These are phyloP conservation scores for Claviceps sp. DNA, from an alignment of 2,329 filamentous ascomycete species.

Conservation along the genomic window DNA sequence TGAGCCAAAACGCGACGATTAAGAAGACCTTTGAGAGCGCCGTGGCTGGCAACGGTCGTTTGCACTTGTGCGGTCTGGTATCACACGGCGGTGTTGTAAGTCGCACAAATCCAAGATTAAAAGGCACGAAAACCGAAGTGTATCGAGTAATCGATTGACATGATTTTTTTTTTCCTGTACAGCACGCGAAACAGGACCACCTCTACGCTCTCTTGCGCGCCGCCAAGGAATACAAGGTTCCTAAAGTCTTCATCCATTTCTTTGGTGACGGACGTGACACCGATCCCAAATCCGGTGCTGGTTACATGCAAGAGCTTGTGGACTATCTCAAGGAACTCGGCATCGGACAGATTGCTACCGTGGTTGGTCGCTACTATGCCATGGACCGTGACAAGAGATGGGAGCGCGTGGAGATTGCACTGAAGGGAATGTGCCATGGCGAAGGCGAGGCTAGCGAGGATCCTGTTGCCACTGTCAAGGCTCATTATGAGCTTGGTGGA, in stretches of 20 bases:
- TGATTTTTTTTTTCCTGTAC: neutral
- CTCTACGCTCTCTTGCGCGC: constrained; percentile 77
- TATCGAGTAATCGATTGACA: neutral
- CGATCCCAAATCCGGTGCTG: constrained; percentile 84
- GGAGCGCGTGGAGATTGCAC: constrained; percentile 81
- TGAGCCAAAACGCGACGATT: constrained; percentile 65
- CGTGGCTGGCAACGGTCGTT: constrained; percentile 76
- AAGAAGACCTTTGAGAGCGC: constrained; percentile 63
- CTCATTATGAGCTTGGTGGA: constrained; percentile 64
- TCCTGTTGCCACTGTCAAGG: constrained; percentile 74
- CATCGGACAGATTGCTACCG: constrained; percentile 74
- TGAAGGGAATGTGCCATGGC: constrained; percentile 75
- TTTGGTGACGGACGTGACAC: constrained; percentile 97
- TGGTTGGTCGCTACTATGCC: constrained; percentile 93
- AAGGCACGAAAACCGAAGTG: constrained; percentile 12
- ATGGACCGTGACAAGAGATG: constrained; percentile 99
- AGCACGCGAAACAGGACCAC: constrained; percentile 92
- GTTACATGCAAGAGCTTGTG: constrained; percentile 77
- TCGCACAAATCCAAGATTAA: constrained; percentile 11
- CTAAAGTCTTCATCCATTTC: constrained; percentile 96
- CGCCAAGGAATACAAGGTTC: constrained; percentile 76
- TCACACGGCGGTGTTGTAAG: constrained; percentile 83
- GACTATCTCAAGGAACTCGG: constrained; percentile 73
- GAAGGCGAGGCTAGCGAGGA: constrained; percentile 80
- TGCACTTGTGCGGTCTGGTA: constrained; percentile 84